These are phyloP conservation scores for Apiotrichum sp. DNA, from an alignment of 1,284 basidiomycete genomes.

Conservation along the genomic window DNA sequence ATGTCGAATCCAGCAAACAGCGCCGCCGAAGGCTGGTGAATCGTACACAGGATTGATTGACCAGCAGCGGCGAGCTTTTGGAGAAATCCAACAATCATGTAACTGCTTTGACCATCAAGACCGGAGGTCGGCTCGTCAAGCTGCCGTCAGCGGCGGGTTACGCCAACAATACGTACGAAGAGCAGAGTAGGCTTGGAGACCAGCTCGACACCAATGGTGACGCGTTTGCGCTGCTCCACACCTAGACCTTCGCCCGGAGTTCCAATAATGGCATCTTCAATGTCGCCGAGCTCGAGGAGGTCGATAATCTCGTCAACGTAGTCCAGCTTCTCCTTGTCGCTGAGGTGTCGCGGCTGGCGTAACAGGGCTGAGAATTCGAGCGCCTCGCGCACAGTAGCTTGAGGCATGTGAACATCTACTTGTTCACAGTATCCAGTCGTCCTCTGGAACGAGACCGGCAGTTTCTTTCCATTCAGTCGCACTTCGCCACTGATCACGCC, in stretches of 20 bases:
- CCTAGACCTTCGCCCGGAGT: conserved; percentile 48
- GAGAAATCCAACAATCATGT: conserved; percentile 55
- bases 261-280: conserved; percentile 52
- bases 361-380: conserved; percentile 73
- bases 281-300: conserved; percentile 50
- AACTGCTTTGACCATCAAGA: conserved; percentile 56
- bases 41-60: conserved; percentile 49
- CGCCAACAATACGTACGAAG: conserved; percentile 17
- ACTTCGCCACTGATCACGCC: conserved; percentile 46
- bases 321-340: conserved; percentile 53
- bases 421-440: conserved; percentile 50
- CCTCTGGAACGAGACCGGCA: conserved; percentile 52
- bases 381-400: conserved; percentile 64
- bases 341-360: conserved; percentile 63
- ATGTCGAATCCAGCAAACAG: conserved; percentile 67
- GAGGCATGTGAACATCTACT: conserved; percentile 38
- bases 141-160: not conserved
- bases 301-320: conserved; percentile 54
- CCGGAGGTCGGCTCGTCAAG: conserved; percentile 53
- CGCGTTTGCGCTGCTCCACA: conserved; percentile 50
- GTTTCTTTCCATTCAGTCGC: conserved; percentile 48
- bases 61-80: conserved; percentile 52
- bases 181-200: conserved; percentile 42
- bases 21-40: conserved; percentile 59
- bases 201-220: conserved; percentile 52